These are phyloP conservation scores for Gonapodya prolifera DNA, from an alignment of 192 early-diverging fungal genomes.

Conservation along the genomic window DNA sequence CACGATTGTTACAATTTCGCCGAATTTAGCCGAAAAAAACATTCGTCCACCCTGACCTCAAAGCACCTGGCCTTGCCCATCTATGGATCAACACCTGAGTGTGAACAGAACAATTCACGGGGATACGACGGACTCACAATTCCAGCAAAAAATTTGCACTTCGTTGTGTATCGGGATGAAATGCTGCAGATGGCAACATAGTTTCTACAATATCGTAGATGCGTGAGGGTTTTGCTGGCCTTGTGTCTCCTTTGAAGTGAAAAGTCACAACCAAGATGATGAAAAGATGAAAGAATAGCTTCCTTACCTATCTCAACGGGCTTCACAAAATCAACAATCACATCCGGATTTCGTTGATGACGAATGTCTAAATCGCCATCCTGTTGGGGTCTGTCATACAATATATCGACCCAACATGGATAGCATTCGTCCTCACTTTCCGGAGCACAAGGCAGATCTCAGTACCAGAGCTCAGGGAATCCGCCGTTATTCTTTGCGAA, in stretches of 20 bases:
- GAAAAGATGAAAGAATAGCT: too few species aligned
- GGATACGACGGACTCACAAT: not conserved
- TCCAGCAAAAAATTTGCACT: not conserved
- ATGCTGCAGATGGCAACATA: not conserved
- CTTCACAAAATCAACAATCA: not conserved
- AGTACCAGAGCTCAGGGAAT: not conserved
- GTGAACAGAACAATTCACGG: not conserved
- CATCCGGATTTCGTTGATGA: not conserved
- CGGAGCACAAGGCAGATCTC: not conserved
- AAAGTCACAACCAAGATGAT: not conserved
- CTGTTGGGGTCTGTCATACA: too few species aligned
- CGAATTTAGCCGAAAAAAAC: too few species aligned
- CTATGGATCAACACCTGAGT: not conserved
- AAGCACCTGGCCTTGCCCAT: not conserved
- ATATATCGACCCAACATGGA: too few species aligned
- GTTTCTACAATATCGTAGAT: not conserved
- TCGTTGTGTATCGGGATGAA: not conserved
- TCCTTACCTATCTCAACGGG: not conserved
- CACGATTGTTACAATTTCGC: too few species aligned
- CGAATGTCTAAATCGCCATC: not conserved
- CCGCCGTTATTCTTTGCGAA: not conserved
- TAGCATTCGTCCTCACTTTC: not conserved
- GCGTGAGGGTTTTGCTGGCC: not conserved
- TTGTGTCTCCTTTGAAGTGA: not conserved
- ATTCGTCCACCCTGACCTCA: not conserved